Evolutionary conservation across 2,329 filamentous ascomycete genomes (phyloP).

Genomic region (Neofusicoccum parvum): DNA sequence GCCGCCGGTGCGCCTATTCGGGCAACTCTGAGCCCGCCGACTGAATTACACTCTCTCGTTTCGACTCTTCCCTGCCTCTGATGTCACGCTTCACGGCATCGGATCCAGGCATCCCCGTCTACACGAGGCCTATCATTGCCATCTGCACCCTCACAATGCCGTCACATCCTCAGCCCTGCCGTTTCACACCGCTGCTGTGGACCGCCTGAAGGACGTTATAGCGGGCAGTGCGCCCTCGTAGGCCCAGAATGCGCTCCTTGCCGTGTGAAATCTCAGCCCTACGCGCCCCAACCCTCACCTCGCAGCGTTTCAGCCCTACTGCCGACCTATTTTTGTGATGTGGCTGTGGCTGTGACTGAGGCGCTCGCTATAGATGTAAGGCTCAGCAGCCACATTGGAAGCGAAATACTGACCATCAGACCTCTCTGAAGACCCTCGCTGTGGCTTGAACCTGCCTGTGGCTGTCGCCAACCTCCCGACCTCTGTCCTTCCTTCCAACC

Average conservation of each 20-base stretch:
- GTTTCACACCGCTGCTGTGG: background rate
- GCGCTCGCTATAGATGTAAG: conserved; percentile 13
- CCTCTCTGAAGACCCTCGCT: background rate
- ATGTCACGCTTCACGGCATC: background rate
- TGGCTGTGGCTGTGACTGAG: conserved; percentile 7
- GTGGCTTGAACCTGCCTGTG: conserved; percentile 15
- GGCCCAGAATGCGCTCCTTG: background rate
- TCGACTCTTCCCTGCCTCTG: background rate
- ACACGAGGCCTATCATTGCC: background rate
- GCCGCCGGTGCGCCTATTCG: background rate
- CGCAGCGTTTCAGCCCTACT: background rate
- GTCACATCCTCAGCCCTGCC: conserved; percentile 10
- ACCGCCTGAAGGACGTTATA: background rate
- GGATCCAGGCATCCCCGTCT: background rate
- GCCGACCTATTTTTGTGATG: conserved; percentile 11
- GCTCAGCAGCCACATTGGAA: conserved; percentile 8
- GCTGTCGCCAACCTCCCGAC: conserved; percentile 1
- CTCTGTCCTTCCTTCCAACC: background rate
- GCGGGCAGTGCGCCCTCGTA: conserved; percentile 8
- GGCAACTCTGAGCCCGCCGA: background rate
- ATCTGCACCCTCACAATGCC: background rate
- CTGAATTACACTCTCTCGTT: background rate
- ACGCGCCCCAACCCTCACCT: conserved; percentile 1
- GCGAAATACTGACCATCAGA: background rate
- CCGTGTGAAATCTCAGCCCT: conserved; percentile 13